Percentiles rank a stretch among this genome's conserved stretches.
Evolutionary conservation across 805 yeast genomes (phyloP).

Genomic region (Candida stauntonica): DNA sequence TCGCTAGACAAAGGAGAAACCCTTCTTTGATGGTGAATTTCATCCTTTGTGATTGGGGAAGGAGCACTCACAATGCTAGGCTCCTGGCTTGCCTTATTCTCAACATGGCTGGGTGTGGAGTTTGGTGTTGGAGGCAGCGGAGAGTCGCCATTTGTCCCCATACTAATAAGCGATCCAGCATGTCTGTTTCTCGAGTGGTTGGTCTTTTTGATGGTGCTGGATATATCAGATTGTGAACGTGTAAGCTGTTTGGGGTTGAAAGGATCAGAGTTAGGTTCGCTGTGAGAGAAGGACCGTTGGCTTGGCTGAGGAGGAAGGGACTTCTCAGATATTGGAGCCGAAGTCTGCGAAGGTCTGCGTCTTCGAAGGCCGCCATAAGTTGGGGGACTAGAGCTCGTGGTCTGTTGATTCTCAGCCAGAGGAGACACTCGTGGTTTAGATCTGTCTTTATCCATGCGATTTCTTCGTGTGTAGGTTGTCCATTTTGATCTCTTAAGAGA

Average conservation of each 20-base stretch:
- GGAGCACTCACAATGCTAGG: no score
- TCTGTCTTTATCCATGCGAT: slow-evolving; percentile 14
- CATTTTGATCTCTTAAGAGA: slow-evolving; percentile 44
- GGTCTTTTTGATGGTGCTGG: slow-evolving; percentile 11
- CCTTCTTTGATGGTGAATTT: slow-evolving; percentile 5
- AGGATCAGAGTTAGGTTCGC: not conserved
- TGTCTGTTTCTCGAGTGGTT: slow-evolving; percentile 37
- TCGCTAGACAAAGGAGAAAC: slow-evolving; percentile 14
- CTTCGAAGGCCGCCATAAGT: no score
- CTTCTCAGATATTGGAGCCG: not conserved
- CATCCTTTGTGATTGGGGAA: slow-evolving; percentile 5
- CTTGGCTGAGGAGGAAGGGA: slow-evolving; percentile 7
- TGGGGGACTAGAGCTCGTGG: no score
- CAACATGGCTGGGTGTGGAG: not conserved
- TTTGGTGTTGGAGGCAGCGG: not conserved
- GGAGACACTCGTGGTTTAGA: slow-evolving; percentile 14
- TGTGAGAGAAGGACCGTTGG: slow-evolving; percentile 8
- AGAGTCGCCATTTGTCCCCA: slow-evolving; percentile 3
- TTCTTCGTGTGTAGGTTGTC: slow-evolving; percentile 45
- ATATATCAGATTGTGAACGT: slow-evolving; percentile 17
- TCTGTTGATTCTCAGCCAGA: slow-evolving; percentile 10
- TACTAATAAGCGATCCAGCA: slow-evolving; percentile 22
- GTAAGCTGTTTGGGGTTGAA: slow-evolving; percentile 4
- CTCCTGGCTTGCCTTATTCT: slow-evolving; percentile 1
- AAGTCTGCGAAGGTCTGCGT: not conserved